Evolutionary conservation across 2,329 filamentous ascomycete genomes (phyloP), one percentile per base, ranked within the genome.

Genomic region (Ceratocystis alfenasii): DNA sequence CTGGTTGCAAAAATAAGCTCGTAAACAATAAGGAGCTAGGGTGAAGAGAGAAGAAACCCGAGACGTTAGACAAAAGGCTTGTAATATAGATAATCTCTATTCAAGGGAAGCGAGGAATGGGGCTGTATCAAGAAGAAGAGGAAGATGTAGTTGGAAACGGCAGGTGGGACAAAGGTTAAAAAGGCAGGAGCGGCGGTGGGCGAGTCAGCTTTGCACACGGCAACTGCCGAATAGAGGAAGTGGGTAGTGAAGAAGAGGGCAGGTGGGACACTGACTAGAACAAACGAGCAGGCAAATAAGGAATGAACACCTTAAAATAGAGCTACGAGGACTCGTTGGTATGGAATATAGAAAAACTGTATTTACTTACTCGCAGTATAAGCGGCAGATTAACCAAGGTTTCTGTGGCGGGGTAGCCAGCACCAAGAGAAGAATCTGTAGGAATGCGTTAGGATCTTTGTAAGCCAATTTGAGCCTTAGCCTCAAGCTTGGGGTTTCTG

Each of bases 1-100:
- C 72, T 69, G 60, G 76, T 72, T 12, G 71, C 71, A 15, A 73
- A 68, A 60, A 75, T 70, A 55, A 77, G 69, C 65, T 76, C 74
- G 69, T 75, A 77, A 6, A 73, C 70, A 36, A 77, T 71, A 67
- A 76, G 74, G 62, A 76, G 71, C 66, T 68, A 22, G 22, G 33
- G 50, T 70, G 75, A 72, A 45, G 75, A 72, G 46, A 68, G 63
- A 12, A 46, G 17, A 55, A 55, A 12, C 20, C 36, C 36, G 36
- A 41, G 36, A 41, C 10, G 36, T 41, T 41, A 41, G 36, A 41
- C 10, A 15, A 41, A 41, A 5, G 36, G 3, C 12, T 41, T 12
- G 36, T 41, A 12, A 41, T 15, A 4, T 41, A 41, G 36, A 10
- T 5, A 1, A 15, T 41, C 4, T 41, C 3, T 4, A 41, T 41